A percentile compares a stretch with the other conserved stretches of the same genome.
Evolutionary conservation across 78 protist genomes (phyloP).

Genomic region (Pigoraptor vietnamica): DNA sequence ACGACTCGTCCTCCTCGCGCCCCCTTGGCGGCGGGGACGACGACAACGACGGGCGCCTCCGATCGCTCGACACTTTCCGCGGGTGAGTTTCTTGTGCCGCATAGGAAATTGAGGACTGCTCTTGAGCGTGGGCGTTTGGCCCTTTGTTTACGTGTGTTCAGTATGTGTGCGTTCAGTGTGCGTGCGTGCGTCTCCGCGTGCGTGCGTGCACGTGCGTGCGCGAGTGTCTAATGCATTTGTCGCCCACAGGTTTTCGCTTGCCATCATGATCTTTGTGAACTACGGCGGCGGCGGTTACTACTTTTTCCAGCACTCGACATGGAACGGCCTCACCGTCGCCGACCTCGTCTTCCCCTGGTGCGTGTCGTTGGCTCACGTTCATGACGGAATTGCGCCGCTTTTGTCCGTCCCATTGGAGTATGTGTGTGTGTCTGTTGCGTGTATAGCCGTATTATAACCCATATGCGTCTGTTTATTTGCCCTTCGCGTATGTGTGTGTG

Average conservation of each 20-base stretch:
- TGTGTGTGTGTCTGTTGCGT: no score
- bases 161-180: not conserved
- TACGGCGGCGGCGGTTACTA: conserved; percentile 79
- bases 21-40: not conserved
- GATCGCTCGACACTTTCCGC: conserved; percentile 59
- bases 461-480: no score
- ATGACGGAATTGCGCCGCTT: no score
- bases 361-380: no score
- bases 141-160: no score
- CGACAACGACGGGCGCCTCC: conserved; percentile 1
- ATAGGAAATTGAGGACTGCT: no score
- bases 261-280: conserved; percentile 74
- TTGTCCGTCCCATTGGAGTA: no score
- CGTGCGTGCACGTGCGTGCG: not conserved
- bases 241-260: conserved; percentile 25
- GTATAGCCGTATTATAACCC: no score
- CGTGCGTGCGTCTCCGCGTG: not conserved
- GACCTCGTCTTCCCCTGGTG: conserved; percentile 80
- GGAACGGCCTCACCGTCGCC: conserved; percentile 79
- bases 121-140: no score
- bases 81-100: no score
- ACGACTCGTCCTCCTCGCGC: not conserved
- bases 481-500: no score
- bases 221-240: not conserved
- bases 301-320: conserved; percentile 63